A percentile compares a stretch with the other conserved stretches of the same genome.
Conservation (phyloP, 768 basidiomycete species). For the Mycena kentingensis region DNA sequence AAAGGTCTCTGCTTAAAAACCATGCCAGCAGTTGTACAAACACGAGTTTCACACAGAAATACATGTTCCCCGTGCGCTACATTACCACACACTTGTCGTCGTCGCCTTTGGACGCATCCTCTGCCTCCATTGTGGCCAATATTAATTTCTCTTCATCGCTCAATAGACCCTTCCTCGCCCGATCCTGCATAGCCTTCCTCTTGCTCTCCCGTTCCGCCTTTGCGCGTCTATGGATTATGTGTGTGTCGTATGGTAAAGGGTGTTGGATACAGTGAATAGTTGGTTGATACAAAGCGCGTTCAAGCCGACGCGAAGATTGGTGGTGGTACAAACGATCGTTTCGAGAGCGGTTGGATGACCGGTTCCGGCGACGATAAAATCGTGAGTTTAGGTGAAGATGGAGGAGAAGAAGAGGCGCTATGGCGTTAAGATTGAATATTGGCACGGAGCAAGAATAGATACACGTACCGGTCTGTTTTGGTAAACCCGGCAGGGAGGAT, state of each 20-base stretch:
- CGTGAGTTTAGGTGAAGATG: conserved; percentile 31
- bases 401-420: conserved; percentile 45
- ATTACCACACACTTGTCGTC: conserved; percentile 50
- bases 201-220: conserved; percentile 73
- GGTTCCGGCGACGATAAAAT: conserved; percentile 39
- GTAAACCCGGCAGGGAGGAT: conserved; percentile 36
- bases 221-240: conserved; percentile 55
- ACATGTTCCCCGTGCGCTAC: conserved; percentile 42
- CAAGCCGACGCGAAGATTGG: conserved; percentile 68
- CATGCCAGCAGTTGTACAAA: not conserved
- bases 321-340: conserved; percentile 69
- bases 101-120: conserved; percentile 27
- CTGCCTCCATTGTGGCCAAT: conserved; percentile 48
- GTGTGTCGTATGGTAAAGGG: conserved; percentile 21
- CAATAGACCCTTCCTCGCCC: conserved; percentile 71
- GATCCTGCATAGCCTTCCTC: conserved; percentile 67
- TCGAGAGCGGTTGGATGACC: conserved; percentile 37
- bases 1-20: conserved; percentile 3
- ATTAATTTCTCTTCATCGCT: conserved; percentile 57
- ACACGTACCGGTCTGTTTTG: conserved; percentile 67
- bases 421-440: conserved; percentile 69
- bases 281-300: conserved; percentile 37
- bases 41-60: too few species aligned
- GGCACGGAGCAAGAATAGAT: conserved; percentile 26
- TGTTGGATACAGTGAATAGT: conserved; percentile 31